Evolutionary conservation across 2,329 filamentous ascomycete species (phyloP).

Genomic region (Diplodia sapinea): DNA sequence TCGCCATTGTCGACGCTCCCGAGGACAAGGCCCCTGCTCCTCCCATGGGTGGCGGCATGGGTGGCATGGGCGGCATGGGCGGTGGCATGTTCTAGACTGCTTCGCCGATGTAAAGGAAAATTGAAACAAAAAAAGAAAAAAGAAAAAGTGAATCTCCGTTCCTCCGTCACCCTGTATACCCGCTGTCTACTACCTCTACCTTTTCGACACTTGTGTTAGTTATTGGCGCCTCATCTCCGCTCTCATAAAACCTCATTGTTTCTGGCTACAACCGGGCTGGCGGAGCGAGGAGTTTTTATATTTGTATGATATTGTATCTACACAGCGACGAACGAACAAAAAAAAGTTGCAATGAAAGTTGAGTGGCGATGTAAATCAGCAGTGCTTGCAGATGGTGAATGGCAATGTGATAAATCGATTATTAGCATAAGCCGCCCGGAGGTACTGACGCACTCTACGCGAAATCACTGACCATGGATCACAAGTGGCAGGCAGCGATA

Average conservation of each 20-base stretch:
- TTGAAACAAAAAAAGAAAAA: conserved; percentile 2
- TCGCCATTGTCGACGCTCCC: conserved; percentile 93
- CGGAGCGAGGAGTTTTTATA: conserved; percentile 43
- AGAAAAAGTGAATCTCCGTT: conserved; percentile 10
- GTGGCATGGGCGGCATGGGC: conserved; percentile 68
- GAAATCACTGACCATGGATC: background rate
- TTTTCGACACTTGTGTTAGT: conserved; percentile 43
- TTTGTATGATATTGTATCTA: conserved; percentile 36
- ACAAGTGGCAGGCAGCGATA: background rate
- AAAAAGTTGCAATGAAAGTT: conserved; percentile 20
- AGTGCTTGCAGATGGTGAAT: background rate
- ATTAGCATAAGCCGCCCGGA: background rate
- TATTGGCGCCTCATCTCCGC: conserved; percentile 45
- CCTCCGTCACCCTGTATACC: conserved; percentile 29
- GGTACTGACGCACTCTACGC: background rate
- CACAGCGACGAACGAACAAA: conserved; percentile 7
- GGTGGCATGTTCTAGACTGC: conserved; percentile 69
- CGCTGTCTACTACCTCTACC: conserved; percentile 31
- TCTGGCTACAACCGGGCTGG: conserved; percentile 39
- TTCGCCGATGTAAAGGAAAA: conserved; percentile 17
- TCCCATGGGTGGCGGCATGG: conserved; percentile 58
- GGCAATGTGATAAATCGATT: background rate
- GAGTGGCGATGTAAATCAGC: background rate
- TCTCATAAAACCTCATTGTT: conserved; percentile 37
- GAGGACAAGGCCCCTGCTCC: conserved; percentile 80